These are phyloP conservation scores for Eragrostis curvula DNA, from an alignment of 176 grass and related monocot species.

Conservation along the genomic window DNA sequence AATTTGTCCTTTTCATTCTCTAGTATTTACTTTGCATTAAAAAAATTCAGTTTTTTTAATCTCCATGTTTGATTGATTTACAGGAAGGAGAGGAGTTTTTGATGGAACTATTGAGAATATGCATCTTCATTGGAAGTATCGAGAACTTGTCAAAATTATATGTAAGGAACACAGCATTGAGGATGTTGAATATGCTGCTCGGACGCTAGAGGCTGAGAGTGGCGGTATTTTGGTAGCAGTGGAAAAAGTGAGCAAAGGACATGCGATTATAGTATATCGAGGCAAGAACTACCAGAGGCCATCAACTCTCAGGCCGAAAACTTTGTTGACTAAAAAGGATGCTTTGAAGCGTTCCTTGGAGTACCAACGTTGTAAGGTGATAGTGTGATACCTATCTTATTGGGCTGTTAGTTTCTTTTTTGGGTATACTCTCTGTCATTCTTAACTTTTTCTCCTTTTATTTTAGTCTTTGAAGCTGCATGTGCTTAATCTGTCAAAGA, in stretches of 20 bases:
- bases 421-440: slow-evolving; percentile 7
- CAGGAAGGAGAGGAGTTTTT: slow-evolving; percentile 95
- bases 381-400: slow-evolving; percentile 54
- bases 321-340: slow-evolving; percentile 75
- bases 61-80: slow-evolving; percentile 32
- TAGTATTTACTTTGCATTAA: slow-evolving; percentile 1
- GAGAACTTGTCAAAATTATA: slow-evolving; percentile 90
- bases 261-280: slow-evolving; percentile 92
- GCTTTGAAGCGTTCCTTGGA: slow-evolving; percentile 81
- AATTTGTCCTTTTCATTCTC: neutral
- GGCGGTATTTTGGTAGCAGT: slow-evolving; percentile 92
- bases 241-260: slow-evolving; percentile 86
- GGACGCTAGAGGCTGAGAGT: slow-evolving; percentile 80
- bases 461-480: slow-evolving; percentile 93
- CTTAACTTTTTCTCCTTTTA: slow-evolving; percentile 39
- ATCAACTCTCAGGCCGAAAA: slow-evolving; percentile 69
- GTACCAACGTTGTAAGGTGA: slow-evolving; percentile 81
- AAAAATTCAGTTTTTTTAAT: too few species aligned
- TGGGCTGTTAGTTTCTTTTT: slow-evolving; percentile 19
- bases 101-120: slow-evolving; percentile 95
- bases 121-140: slow-evolving; percentile 98
- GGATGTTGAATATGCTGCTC: slow-evolving; percentile 69
- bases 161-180: slow-evolving; percentile 75
- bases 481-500: slow-evolving; percentile 81
- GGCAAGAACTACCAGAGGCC: slow-evolving; percentile 94